Evolutionary conservation across 495 filamentous ascomycete genomes (phyloP), one percentile per base, ranked within the genome.

Genomic region (Aspergillus nidulans): DNA sequence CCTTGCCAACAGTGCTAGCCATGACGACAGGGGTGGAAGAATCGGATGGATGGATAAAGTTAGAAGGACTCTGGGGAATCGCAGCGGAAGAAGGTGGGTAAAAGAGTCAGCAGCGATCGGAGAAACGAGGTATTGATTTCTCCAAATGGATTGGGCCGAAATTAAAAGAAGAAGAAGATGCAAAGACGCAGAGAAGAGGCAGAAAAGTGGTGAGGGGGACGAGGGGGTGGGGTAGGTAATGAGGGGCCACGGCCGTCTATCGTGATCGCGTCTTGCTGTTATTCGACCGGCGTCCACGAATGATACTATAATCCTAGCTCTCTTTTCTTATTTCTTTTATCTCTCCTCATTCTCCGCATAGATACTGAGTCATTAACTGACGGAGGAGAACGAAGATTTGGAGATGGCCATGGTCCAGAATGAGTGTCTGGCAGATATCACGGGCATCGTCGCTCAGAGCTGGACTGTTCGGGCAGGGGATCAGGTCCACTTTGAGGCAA

Each of bases 1-100:
- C 81, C 80, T 84, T 68, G 76, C 81, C 81, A 55, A 79, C 80
- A 46, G 81, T 85, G 63, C 73, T 64, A 52, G 74, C 72, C 74
- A 77, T 76, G 40, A 38, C 69, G 44, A 43, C 41, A 18, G 32
- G n/a, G 20, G 45, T 25, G 20, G 10, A 43, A 18, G 23, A 46
- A 13, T 49, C 6, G 18, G 20, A 38, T 26, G 6, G 39, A 52
- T 36, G 26, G 41, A 42, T 36, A 36, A 52, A 53, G 51, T n/a
- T n/a, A 48, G 26, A 49, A 49, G 51, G 53, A 44, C 21, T 28
- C 9, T 4, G 10, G 30, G 36, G 19, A 25, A 47, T 23, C n/a
- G 49, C 43, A 49, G 45, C 36, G 28, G 45, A 44, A 40, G 24
- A 43, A 12, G 16, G 25, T 46, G 49, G 58, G 23, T 12, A 49